Evolutionary conservation across 2,329 filamentous ascomycete species (phyloP), one percentile per base, ranked within the genome.

Genomic region (Exserohilum turcica): DNA sequence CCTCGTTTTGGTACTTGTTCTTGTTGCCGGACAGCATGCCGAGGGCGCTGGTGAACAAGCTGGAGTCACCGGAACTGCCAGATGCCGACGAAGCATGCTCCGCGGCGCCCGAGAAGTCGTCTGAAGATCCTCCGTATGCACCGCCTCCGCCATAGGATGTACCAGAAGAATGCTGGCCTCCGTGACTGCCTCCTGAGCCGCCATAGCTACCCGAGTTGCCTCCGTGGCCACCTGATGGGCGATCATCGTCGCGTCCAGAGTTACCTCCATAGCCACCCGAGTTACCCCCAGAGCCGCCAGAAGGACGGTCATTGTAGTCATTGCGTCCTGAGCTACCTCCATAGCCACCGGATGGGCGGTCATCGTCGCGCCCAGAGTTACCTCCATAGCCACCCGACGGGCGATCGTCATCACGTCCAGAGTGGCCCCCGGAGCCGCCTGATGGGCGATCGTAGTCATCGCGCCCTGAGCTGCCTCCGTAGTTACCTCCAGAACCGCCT

Each of bases 31-130:
- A 72, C 2, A 89, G 75, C 70, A 82, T 78, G 46, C 79, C 77
- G 18, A 88, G 70, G 1, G 83, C 85, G 16, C 73, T 77, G 57
- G 76, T 79, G 77, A 89, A 89, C 36, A 88, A 63, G 45, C 62
- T 71, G 36, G 60, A 72, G 59, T 83, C 79, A 29, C 81, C 82
- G 21, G 74, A 76, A 61, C 73, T 68, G n/a, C 78, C 78, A 50
- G 82, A 75, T 62, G 86, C 79, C 49, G 81, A 75, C 24, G 79
- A 71, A 15, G 86, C 86, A 60, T 86, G 82, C 35, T 78, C 71
- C 42, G 79, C 76, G 7, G 84, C 84, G 43, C 78, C 77, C 42
- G 76, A 78, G 67, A 83, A 79, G 61, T 87, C 82, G 59, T 82
- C 77, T 56, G 77, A 75, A 56, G 70, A 62, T 42, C 74, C 73